Evolutionary conservation across 2,329 filamentous ascomycete genomes (phyloP).

Genomic region (Fusarium begoniae): DNA sequence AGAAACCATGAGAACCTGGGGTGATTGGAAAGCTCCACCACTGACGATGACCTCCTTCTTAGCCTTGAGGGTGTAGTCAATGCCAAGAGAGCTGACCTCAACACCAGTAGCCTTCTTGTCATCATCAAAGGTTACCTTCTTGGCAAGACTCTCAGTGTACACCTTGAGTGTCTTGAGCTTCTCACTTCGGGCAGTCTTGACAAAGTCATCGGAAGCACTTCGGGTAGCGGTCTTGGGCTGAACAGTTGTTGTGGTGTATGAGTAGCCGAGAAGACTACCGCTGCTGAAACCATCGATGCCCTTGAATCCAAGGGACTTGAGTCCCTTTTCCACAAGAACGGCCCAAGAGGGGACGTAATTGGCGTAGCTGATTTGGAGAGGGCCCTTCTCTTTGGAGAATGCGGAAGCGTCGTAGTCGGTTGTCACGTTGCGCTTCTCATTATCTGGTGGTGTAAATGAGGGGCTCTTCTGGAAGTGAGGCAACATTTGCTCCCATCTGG

Average conservation of each 20-base stretch:
- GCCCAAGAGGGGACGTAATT: conserved; percentile 40
- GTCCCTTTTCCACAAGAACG: conserved; percentile 33
- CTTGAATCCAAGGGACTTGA: conserved; percentile 42
- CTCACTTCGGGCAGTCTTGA: conserved; percentile 40
- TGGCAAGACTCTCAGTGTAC: conserved; percentile 53
- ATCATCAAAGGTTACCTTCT: conserved; percentile 55
- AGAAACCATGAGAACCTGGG: conserved; percentile 36
- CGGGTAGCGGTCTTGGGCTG: conserved; percentile 33
- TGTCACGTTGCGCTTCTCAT: conserved; percentile 35
- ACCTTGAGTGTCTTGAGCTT: conserved; percentile 49
- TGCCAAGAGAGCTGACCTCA: conserved; percentile 18
- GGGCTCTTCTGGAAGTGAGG: conserved; percentile 41
- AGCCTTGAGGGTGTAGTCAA: conserved; percentile 28
- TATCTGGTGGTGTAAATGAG: conserved; percentile 41
- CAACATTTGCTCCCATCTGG: conserved; percentile 38
- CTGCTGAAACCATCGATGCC: conserved; percentile 32
- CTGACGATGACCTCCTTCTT: conserved; percentile 33
- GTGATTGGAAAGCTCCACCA: conserved; percentile 29
- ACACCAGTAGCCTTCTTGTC: conserved; percentile 54
- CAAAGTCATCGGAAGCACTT: conserved; percentile 41
- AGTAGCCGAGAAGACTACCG: conserved; percentile 39
- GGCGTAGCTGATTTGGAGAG: conserved; percentile 41
- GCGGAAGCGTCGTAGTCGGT: conserved; percentile 40
- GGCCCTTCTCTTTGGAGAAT: conserved; percentile 39
- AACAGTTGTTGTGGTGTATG: conserved; percentile 35